Percentiles rank a stretch among this genome's conserved stretches.
phyloP scores from a whole-genome alignment of 495 filamentous ascomycete species.

The Penicillium parvum region DNA sequence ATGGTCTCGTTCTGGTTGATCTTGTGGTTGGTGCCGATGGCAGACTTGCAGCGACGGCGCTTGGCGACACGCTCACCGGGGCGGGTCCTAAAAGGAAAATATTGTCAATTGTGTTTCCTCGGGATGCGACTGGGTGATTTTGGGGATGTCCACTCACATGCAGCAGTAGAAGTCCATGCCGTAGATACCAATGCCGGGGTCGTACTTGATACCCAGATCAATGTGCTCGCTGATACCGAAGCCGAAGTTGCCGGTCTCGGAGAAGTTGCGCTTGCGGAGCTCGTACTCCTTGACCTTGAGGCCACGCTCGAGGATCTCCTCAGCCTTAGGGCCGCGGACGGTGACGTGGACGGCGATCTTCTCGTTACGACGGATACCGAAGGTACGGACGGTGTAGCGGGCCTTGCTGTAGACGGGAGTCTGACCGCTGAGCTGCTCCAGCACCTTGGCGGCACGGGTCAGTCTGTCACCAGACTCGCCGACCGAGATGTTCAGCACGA shows the following conservation, averaged over 20 bases:
- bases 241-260: constrained; percentile 98
- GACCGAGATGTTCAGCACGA: constrained; percentile 99
- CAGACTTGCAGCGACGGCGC: constrained; percentile 82
- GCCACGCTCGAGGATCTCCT: constrained; percentile 99
- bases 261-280: constrained; percentile 98
- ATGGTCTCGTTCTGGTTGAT: constrained; percentile 92
- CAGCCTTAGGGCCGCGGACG: constrained; percentile 98
- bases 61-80: constrained; percentile 96
- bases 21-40: constrained; percentile 81
- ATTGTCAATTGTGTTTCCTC: constrained; percentile 21
- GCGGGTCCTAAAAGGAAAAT: constrained; percentile 59
- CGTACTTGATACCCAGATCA: constrained; percentile 99
- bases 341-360: constrained; percentile 99
- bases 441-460: constrained; percentile 98
- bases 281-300: constrained; percentile 99
- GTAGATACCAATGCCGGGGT: constrained; percentile 99
- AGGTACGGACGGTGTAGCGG: constrained; percentile 99
- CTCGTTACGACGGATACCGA: constrained; percentile 99
- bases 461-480: constrained; percentile 99
- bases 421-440: constrained; percentile 99
- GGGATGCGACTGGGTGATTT: no score
- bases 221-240: constrained; percentile 99
- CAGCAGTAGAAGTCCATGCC: constrained; percentile 99
- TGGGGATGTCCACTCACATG: constrained; percentile 74
- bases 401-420: constrained; percentile 99